Base-by-base conservation (phyloP, 257 asterid genomes). In the Handroanthus guayacan region DNA sequence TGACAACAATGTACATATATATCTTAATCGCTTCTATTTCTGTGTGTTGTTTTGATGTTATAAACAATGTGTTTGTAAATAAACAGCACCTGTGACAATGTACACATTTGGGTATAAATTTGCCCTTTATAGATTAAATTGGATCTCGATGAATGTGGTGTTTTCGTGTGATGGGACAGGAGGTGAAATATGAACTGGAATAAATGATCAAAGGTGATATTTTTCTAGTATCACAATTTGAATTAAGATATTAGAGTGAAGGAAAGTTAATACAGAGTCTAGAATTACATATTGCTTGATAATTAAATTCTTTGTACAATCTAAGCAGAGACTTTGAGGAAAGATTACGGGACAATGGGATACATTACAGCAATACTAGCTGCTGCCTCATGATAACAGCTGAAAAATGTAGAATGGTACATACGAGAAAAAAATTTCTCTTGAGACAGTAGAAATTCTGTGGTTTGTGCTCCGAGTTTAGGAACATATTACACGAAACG, bases 21-120 rank as follows among this genome's bases (percentile, higher is more conserved):
- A 25, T 41, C 65, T 31, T 55, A 44, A 31, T 57, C 45, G 10
- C 13, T 67, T 56, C 31, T 54, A 18, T 38, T 10, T 31, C n/a
- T 25, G 8, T 72, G 34, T 72, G 36, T 34, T 66, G 18, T 47
- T 55, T 57, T 72, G 31, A 13, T 48, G 54, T 52, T 60, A 57
- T 54, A 51, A 69, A 79, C 65, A 25, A 55, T 62, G 38, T 63
- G 55, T 43, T 41, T 82, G 86, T 79, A 82, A 39, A 69, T 69
- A 69, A 60, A 61, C 16, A 60, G 75, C 75, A 39, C 41, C 4
- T 6, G 12, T 39, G 68, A 41, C 72, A 9, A 60, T 37, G 25
- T 50, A 25, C 62, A 48, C 5, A 3, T 73, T 60, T 67, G 71
- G 39, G 37, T 37, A 50, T 48, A 45, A 37, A 58, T 13, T 62